Evolutionary conservation across 192 early-diverging fungal species (phyloP).

Genomic region (Umbelopsis vinacea): DNA sequence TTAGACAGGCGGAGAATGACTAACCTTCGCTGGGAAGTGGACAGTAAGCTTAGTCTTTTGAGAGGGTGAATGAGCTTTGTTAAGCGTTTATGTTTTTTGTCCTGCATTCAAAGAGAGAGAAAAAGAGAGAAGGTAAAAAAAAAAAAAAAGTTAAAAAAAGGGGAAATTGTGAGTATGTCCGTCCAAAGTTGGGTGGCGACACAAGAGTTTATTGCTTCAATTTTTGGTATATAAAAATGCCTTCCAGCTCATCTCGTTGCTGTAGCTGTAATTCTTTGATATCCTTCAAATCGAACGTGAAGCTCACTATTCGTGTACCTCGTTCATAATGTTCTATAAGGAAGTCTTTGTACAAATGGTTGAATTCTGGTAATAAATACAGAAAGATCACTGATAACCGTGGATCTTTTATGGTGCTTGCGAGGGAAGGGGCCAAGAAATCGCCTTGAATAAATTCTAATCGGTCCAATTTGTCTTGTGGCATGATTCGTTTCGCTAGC

Average conservation of each 20-base stretch:
- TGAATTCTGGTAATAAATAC: constrained; percentile 56
- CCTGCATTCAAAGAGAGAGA: not conserved
- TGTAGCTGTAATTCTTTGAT: constrained; percentile 45
- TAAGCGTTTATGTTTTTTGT: constrained; percentile 21
- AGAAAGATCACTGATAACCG: constrained; percentile 53
- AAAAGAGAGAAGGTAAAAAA: constrained; percentile 6
- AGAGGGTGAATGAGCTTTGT: constrained; percentile 9
- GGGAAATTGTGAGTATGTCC: not conserved
- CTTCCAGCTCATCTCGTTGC: constrained; percentile 46
- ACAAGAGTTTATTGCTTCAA: constrained; percentile 21
- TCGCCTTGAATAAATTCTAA: constrained; percentile 48
- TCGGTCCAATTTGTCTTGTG: constrained; percentile 20
- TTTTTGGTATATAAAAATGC: constrained; percentile 55
- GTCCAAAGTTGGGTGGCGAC: constrained; percentile 7
- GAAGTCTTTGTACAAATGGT: constrained; percentile 49
- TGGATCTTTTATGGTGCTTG: constrained; percentile 35
- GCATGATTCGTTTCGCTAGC: constrained; percentile 37
- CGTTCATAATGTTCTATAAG: constrained; percentile 46
- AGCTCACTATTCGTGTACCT: constrained; percentile 53
- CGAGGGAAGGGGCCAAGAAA: constrained; percentile 39
- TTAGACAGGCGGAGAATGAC: not conserved
- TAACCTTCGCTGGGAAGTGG: constrained; percentile 8
- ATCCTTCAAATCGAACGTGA: constrained; percentile 58
- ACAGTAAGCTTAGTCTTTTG: constrained; percentile 1
- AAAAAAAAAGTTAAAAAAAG: constrained; percentile 9